A percentile compares a stretch with the other conserved stretches of the same genome.
Conservation (phyloP, 768 basidiomycete species). For the Boletus fagicola region DNA sequence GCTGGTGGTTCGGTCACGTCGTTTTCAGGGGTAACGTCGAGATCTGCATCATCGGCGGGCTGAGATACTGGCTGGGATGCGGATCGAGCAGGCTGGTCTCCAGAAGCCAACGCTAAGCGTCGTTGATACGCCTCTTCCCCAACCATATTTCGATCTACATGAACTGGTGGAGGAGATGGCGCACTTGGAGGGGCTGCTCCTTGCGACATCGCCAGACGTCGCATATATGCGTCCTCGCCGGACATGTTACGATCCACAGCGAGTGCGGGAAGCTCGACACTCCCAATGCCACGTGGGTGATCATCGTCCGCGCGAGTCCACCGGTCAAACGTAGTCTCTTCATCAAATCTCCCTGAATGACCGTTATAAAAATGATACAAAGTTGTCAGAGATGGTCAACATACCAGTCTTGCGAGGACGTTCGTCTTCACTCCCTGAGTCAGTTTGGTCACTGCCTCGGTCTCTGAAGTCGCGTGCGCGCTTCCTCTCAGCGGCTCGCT, state of each 20-base stretch:
- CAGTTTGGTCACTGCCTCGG: constrained; percentile 57
- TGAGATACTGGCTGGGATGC: constrained; percentile 27
- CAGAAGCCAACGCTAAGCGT: constrained; percentile 65
- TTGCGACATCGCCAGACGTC: constrained; percentile 69
- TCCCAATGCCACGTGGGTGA: constrained; percentile 28
- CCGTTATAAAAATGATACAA: constrained; percentile 27
- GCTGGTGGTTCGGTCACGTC: constrained; percentile 3
- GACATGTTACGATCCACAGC: constrained; percentile 50
- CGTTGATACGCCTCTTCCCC: constrained; percentile 83
- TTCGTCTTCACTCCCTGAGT: constrained; percentile 65
- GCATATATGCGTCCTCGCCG: constrained; percentile 80
- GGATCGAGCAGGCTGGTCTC: constrained; percentile 18
- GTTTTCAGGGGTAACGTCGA: constrained; percentile 10
- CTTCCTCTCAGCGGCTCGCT: constrained; percentile 61
- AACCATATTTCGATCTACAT: constrained; percentile 47
- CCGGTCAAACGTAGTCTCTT: constrained; percentile 43
- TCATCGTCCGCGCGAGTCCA: constrained; percentile 58
- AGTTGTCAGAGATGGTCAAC: constrained; percentile 9
- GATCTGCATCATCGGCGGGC: constrained; percentile 16
- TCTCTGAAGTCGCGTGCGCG: constrained; percentile 49
- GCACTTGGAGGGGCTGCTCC: constrained; percentile 22
- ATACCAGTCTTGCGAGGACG: constrained; percentile 68
- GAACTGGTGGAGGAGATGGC: constrained; percentile 34
- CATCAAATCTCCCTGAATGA: constrained; percentile 35
- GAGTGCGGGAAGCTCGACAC: constrained; percentile 30